Evolutionary conservation across 140 eudicot species (phyloP).

Genomic region (Bidens hawaiensis): DNA sequence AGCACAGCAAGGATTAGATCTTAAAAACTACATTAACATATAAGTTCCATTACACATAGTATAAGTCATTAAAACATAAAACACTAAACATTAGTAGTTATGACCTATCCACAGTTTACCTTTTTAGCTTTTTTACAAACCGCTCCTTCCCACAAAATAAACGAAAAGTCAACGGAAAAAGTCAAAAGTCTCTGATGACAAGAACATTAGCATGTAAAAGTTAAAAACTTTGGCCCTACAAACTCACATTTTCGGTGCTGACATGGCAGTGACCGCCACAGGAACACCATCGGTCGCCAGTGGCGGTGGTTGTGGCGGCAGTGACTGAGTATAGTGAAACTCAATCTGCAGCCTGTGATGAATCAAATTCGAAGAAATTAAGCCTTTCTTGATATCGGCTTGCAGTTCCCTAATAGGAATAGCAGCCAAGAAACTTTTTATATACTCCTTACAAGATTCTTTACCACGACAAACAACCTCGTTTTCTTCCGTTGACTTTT

Average conservation of each 20-base stretch:
- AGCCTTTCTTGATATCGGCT: conserved; percentile 68
- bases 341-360: conserved; percentile 74
- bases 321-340: conserved; percentile 53
- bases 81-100: conserved; percentile 22
- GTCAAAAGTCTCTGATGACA: conserved; percentile 17
- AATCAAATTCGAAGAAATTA: conserved; percentile 39
- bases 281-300: background rate
- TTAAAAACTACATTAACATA: conserved; percentile 4
- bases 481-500: conserved; percentile 22
- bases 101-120: conserved; percentile 28
- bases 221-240: conserved; percentile 21
- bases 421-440: conserved; percentile 71
- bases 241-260: conserved; percentile 18
- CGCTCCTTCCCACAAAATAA: conserved; percentile 16
- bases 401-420: conserved; percentile 71
- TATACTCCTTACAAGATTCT: conserved; percentile 68
- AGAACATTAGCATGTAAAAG: conserved; percentile 5
- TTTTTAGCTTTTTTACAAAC: conserved; percentile 12
- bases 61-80: conserved; percentile 3
- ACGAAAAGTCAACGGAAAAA: conserved; percentile 24
- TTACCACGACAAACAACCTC: conserved; percentile 47
- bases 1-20: background rate
- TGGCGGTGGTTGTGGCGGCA: conserved; percentile 9
- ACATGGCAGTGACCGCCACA: conserved; percentile 11
- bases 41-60: background rate